A percentile compares a stretch with the other conserved stretches of the same genome.
Evolutionary conservation across 352 stramenopile species (phyloP).

Genomic region (Globisporangium megalacanthum): DNA sequence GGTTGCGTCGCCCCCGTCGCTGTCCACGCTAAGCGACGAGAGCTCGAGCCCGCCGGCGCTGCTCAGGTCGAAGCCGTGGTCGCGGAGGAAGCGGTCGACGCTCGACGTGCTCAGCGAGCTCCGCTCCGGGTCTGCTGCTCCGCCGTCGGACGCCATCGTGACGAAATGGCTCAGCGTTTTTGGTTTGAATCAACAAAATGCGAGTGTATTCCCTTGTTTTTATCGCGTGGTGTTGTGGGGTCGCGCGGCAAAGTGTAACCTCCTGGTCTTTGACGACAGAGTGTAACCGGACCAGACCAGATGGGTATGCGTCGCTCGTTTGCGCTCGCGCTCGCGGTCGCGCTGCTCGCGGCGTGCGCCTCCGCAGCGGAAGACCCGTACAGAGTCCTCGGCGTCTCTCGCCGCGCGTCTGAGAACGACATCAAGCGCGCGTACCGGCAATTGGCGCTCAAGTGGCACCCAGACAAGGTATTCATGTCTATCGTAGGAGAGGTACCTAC

Average conservation of each 20-base stretch:
- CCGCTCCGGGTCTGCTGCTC: slow-evolving; percentile 13
- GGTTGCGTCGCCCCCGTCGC: slow-evolving; percentile 20
- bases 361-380: slow-evolving; percentile 58
- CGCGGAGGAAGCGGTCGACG: slow-evolving; percentile 73
- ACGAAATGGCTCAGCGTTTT: no score
- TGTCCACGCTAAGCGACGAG: slow-evolving; percentile 24
- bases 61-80: slow-evolving; percentile 63
- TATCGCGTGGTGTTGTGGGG: no score
- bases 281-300: no score
- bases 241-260: no score
- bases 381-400: slow-evolving; percentile 56
- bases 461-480: slow-evolving; percentile 65
- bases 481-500: no score
- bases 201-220: no score
- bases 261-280: no score
- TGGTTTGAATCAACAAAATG: no score
- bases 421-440: slow-evolving; percentile 84
- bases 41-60: slow-evolving; percentile 22
- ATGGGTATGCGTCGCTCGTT: no score
- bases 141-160: slow-evolving; percentile 1
- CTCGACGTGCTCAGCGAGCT: slow-evolving; percentile 52
- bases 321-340: slow-evolving; percentile 11
- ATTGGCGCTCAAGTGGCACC: slow-evolving; percentile 87
- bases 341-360: slow-evolving; percentile 11
- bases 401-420: slow-evolving; percentile 59